Evolutionary conservation across 2,329 filamentous ascomycete genomes (phyloP).

Genomic region (Calonectria pauciramosa): DNA sequence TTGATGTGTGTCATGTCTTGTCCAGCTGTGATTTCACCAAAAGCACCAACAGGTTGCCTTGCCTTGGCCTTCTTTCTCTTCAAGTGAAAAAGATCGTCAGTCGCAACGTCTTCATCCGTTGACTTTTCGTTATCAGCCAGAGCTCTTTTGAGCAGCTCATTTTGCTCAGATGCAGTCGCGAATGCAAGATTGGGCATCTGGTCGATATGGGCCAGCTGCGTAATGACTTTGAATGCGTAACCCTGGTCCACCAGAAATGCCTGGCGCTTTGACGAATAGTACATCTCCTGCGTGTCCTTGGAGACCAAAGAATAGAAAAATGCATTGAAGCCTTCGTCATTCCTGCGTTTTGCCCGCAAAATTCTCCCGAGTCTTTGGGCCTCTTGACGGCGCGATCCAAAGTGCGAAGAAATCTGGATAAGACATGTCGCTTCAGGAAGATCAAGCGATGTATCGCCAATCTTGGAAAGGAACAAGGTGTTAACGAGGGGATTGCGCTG

Average conservation of each 20-base stretch:
- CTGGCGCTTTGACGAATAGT: conserved; percentile 90
- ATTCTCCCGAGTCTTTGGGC: conserved; percentile 92
- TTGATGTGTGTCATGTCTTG: conserved; percentile 16
- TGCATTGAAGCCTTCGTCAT: conserved; percentile 95
- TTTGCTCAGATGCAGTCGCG: conserved; percentile 78
- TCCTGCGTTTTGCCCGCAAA: conserved; percentile 88
- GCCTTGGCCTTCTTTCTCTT: neutral
- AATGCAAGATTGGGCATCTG: conserved; percentile 81
- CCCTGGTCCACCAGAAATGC: conserved; percentile 95
- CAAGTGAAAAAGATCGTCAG: conserved; percentile 5
- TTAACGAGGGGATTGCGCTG: conserved; percentile 88
- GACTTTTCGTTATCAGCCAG: conserved; percentile 79
- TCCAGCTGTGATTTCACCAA: conserved; percentile 17
- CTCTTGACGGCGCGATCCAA: conserved; percentile 93
- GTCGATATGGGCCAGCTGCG: conserved; percentile 86
- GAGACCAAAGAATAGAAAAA: conserved; percentile 97
- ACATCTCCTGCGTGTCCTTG: conserved; percentile 90
- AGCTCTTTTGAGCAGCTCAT: conserved; percentile 84
- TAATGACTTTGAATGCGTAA: conserved; percentile 97
- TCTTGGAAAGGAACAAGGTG: conserved; percentile 94
- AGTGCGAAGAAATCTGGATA: conserved; percentile 96
- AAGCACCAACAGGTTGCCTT: neutral
- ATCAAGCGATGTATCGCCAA: conserved; percentile 94
- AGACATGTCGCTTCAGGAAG: conserved; percentile 93
- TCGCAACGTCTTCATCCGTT: conserved; percentile 16